Base-by-base conservation (phyloP, 306 rosid species). In the Ochetophila trinervis region DNA sequence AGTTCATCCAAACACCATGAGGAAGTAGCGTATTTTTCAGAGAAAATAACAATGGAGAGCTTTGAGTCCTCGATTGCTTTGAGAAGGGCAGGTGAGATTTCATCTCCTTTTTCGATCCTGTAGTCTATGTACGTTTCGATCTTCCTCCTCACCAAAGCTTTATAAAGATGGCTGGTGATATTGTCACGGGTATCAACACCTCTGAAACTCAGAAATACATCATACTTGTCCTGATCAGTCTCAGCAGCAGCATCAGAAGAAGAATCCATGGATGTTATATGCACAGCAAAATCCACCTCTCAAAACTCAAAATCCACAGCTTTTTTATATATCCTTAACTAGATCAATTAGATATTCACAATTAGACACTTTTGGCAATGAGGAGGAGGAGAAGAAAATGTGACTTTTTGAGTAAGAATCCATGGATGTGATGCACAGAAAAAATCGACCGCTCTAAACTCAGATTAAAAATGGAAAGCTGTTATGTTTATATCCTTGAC, bases 1-100 rank as follows among this genome's bases (percentile, higher is more conserved):
- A 71, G 64, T 64, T 71, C 76, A 0, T 71, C 64, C 63, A 63
- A 55, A 20, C 76, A 71, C 76, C 76, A 71, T 7, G 42, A 6
- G 4, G 65, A 71, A 32, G 50, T 6, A 30, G 76, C 70, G 18
- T 54, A 71, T 19, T 56, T 32, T 47, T 63, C n/a, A 2, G 76
- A 71, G 49, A 71, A 63, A 55, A 71, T 50, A 17, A 71, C 42
- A 0, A 70, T 9, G 6, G 32, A 60, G 24, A 60, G 36, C 54
- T 53, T 23, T 17, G 75, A 42, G 22, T 27, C n/a, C 14, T 48
- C 0, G 3, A 70, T 70, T 16, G 75, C 62, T 37, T 53, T 53
- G 11, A 4, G 8, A n/a, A 70, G 68, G 5, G 54, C 8, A 0
- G 27, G 5, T 14, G 47, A 53, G 6, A 70, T 30, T 27, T 52